A percentile compares a stretch with the other conserved stretches of the same genome.
phyloP scores from a whole-genome alignment of 257 asterid species.

The Hygrophila difformis region DNA sequence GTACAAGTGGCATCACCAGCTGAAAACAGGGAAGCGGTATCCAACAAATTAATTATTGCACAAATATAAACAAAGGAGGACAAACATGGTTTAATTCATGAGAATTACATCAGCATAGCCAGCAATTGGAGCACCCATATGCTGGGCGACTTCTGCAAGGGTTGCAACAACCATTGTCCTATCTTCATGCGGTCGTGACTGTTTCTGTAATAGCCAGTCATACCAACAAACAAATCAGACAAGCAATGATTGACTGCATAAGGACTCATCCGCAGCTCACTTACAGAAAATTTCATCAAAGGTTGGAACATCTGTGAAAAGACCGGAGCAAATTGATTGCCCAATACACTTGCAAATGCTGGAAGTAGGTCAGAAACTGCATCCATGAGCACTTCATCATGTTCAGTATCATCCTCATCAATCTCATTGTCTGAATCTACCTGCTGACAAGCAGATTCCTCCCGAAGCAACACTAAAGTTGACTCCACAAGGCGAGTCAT shows the following conservation, averaged over 20 bases:
- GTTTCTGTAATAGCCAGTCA: slow-evolving; percentile 47
- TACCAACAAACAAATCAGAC: slow-evolving; percentile 5
- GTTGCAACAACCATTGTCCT: slow-evolving; percentile 99
- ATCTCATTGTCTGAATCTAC: slow-evolving; percentile 71
- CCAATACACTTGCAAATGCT: slow-evolving; percentile 91
- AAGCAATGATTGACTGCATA: neutral
- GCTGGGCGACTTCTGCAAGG: slow-evolving; percentile 98
- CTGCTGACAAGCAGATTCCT: slow-evolving; percentile 80
- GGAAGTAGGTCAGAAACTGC: slow-evolving; percentile 98
- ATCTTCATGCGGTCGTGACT: slow-evolving; percentile 79
- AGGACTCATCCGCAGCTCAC: slow-evolving; percentile 21
- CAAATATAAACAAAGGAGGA: neutral
- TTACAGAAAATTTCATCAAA: slow-evolving; percentile 84
- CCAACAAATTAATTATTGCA: slow-evolving; percentile 9
- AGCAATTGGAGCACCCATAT: slow-evolving; percentile 96
- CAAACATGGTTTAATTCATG: slow-evolving; percentile 1
- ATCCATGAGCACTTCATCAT: slow-evolving; percentile 99
- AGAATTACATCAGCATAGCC: slow-evolving; percentile 68
- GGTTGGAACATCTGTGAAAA: slow-evolving; percentile 76
- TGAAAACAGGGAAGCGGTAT: slow-evolving; percentile 35
- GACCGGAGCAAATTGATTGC: slow-evolving; percentile 78
- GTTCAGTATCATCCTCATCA: slow-evolving; percentile 83
- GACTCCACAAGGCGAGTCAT: slow-evolving; percentile 65
- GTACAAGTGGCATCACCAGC: slow-evolving; percentile 79
- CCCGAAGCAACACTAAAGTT: slow-evolving; percentile 66